These are phyloP conservation scores for Pseudovirgaria hyperparasitica DNA, from an alignment of 2,329 filamentous ascomycete species.

Conservation along the genomic window DNA sequence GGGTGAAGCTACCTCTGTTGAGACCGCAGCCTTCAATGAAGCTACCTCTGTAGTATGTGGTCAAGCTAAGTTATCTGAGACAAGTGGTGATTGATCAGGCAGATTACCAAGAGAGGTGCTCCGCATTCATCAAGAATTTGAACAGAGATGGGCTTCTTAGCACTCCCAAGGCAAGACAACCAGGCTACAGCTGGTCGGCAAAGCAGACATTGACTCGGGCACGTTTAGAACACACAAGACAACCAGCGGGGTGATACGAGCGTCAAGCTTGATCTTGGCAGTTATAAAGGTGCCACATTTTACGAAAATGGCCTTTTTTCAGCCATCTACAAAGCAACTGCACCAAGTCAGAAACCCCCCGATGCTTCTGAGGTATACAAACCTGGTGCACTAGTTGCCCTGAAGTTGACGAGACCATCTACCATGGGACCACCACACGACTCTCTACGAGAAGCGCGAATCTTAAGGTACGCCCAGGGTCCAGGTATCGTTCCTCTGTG, in stretches of 20 bases:
- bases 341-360: constrained; percentile 21
- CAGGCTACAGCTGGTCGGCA: no score
- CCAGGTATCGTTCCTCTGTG: constrained; percentile 54
- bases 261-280: constrained; percentile 40
- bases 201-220: no score
- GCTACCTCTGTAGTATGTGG: constrained; percentile 43
- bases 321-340: constrained; percentile 59
- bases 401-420: constrained; percentile 76
- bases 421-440: constrained; percentile 70
- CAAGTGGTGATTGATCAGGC: constrained; percentile 16
- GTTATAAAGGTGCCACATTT: constrained; percentile 43
- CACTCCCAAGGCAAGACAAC: no score
- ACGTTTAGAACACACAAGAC: no score
- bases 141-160: no score
- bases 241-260: no score
- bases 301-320: constrained; percentile 63
- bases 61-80: constrained; percentile 1
- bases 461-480: constrained; percentile 49
- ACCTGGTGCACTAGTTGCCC: constrained; percentile 40
- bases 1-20: constrained; percentile 49
- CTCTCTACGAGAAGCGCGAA: constrained; percentile 63
- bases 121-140: constrained; percentile 3
- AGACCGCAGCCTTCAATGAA: constrained; percentile 49
- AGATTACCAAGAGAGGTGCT: constrained; percentile 18
- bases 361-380: constrained; percentile 10